Percentiles rank a stretch among this genome's conserved stretches.
These are phyloP conservation scores for Cystobasidiopsis lactophilus DNA, from an alignment of 768 basidiomycete species.

Conservation along the genomic window DNA sequence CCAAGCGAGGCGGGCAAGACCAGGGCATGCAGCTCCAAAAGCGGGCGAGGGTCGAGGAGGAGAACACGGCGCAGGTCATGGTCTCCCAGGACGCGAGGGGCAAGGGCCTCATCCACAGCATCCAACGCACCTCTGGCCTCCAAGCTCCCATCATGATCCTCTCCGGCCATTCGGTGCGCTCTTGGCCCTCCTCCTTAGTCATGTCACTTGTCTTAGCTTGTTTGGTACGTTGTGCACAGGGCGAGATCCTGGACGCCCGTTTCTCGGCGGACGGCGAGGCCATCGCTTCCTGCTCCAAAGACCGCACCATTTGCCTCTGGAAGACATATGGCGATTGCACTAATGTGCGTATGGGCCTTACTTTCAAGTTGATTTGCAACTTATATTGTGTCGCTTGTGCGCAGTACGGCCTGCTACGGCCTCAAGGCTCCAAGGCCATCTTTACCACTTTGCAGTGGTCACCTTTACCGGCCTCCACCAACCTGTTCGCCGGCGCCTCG, in stretches of 20 bases:
- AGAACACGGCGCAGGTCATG: conserved; percentile 22
- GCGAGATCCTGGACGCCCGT: conserved; percentile 71
- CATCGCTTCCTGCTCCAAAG: conserved; percentile 75
- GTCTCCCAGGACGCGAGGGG: conserved; percentile 23
- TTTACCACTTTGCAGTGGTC: conserved; percentile 51
- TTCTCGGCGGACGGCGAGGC: conserved; percentile 88
- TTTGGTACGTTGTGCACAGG: conserved; percentile 27
- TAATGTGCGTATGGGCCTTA: conserved; percentile 7
- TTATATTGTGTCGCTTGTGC: conserved; percentile 37
- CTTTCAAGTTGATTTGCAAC: not conserved
- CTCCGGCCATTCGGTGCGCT: conserved; percentile 51
- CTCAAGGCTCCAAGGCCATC: conserved; percentile 51
- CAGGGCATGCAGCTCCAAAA: too few relatives aligned
- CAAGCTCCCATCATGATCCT: conserved; percentile 86
- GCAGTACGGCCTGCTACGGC: conserved; percentile 72
- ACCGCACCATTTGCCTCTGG: conserved; percentile 51
- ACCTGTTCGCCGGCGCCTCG: conserved; percentile 62
- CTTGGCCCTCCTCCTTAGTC: not conserved
- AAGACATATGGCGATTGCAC: conserved; percentile 16
- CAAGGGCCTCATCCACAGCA: conserved; percentile 29
- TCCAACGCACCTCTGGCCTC: conserved; percentile 78
- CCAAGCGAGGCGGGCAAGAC: conserved; percentile 2
- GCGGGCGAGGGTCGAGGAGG: conserved; percentile 17
- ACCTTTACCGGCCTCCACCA: conserved; percentile 25
- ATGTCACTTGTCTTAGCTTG: not conserved